Percentiles rank a stretch among this genome's conserved stretches.
Evolutionary conservation across 2,329 filamentous ascomycete species (phyloP).

Genomic region (Colletotrichum melonis): DNA sequence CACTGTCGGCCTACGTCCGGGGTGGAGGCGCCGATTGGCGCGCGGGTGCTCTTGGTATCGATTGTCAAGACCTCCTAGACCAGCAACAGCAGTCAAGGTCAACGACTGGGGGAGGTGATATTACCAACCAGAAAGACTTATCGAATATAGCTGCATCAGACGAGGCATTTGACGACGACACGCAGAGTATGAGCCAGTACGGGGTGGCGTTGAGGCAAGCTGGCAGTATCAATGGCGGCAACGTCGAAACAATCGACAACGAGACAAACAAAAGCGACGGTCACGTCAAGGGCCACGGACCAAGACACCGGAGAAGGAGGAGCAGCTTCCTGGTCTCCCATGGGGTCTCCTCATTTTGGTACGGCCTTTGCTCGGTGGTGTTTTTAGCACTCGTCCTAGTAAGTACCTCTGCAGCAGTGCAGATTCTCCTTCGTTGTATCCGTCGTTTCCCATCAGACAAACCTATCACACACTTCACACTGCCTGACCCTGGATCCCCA

Average conservation of each 20-base stretch:
- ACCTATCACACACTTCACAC: too few relatives aligned
- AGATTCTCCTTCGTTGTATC: background rate
- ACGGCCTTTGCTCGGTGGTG: conserved; percentile 35
- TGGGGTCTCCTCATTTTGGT: conserved; percentile 36
- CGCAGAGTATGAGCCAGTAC: background rate
- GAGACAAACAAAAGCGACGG: background rate
- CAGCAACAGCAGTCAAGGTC: background rate
- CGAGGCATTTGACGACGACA: background rate
- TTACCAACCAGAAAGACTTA: background rate
- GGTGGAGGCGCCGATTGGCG: conserved; percentile 13
- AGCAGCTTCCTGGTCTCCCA: conserved; percentile 36
- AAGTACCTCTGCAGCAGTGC: conserved; percentile 23
- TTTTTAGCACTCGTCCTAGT: conserved; percentile 30
- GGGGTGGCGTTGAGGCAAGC: conserved; percentile 11
- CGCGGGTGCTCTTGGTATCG: conserved; percentile 11
- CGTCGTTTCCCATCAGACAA: conserved; percentile 5
- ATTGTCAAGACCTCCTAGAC: background rate
- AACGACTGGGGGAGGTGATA: background rate
- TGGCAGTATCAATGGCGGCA: background rate
- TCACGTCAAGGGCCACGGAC: background rate
- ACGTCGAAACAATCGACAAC: background rate
- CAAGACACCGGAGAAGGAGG: conserved; percentile 33
- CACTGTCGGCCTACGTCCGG: conserved; percentile 16
- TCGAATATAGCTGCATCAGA: background rate
- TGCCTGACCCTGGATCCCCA: too few relatives aligned